A percentile compares a stretch with the other conserved stretches of the same genome.
Evolutionary conservation across 2,329 filamentous ascomycete species (phyloP).

Genomic region (Aspergillus texensis): DNA sequence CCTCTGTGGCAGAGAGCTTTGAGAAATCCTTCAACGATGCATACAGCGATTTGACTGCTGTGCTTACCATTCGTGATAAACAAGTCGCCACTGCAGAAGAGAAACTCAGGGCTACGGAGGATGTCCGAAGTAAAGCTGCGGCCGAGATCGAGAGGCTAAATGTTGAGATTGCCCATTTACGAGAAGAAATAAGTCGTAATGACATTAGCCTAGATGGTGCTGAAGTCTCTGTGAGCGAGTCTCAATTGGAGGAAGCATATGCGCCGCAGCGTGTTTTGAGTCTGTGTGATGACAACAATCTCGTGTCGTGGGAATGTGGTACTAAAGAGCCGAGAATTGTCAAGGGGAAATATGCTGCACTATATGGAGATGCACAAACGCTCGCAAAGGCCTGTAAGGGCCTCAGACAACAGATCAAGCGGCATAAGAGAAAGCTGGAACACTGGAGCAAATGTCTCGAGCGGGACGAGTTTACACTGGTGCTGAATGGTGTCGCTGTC

Average conservation of each 20-base stretch:
- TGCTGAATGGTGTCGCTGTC: constrained; percentile 29
- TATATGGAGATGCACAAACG: constrained; percentile 35
- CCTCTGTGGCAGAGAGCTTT: constrained; percentile 30
- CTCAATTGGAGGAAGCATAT: constrained; percentile 29
- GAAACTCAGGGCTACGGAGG: constrained; percentile 20
- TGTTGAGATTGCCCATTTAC: constrained; percentile 25
- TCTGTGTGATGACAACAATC: constrained; percentile 9
- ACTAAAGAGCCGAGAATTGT: constrained; percentile 23
- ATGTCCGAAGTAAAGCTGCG: constrained; percentile 22
- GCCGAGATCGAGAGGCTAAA: constrained; percentile 25
- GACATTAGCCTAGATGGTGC: constrained; percentile 17
- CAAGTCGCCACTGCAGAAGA: constrained; percentile 26
- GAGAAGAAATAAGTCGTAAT: constrained; percentile 23
- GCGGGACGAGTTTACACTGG: constrained; percentile 33
- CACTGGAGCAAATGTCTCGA: constrained; percentile 34
- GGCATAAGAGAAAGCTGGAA: constrained; percentile 37
- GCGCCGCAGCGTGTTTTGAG: constrained; percentile 27
- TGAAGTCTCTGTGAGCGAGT: constrained; percentile 17
- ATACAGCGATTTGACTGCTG: constrained; percentile 27
- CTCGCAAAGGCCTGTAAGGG: constrained; percentile 30
- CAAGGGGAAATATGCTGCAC: constrained; percentile 32
- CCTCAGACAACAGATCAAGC: constrained; percentile 34
- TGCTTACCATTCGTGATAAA: constrained; percentile 26
- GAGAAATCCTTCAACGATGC: constrained; percentile 33
- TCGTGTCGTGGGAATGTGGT: constrained; percentile 8